Evolutionary conservation across 2,329 filamentous ascomycete genomes (phyloP).

Genomic region (Cyphellophora europaea): DNA sequence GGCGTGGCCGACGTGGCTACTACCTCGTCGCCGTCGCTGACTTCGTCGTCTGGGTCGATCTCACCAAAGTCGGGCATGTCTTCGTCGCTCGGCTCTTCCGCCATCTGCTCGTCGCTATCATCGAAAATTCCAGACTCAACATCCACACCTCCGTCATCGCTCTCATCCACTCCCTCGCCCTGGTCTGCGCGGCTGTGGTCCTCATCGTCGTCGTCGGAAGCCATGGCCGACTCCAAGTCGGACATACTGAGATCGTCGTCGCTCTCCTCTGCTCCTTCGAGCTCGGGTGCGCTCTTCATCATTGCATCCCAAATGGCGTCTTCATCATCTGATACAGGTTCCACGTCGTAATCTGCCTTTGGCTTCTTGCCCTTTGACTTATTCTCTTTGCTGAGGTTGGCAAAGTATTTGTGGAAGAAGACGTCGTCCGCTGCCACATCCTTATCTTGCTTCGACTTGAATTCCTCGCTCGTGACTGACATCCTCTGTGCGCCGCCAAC

Average conservation of each 20-base stretch:
- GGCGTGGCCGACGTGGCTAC: constrained; percentile 42
- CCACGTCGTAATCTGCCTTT: constrained; percentile 29
- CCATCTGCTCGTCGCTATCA: constrained; percentile 46
- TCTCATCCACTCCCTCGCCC: constrained; percentile 39
- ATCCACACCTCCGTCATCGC: constrained; percentile 28
- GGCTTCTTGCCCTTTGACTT: constrained; percentile 41
- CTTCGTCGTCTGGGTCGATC: constrained; percentile 5
- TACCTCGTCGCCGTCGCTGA: constrained; percentile 31
- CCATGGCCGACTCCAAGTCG: constrained; percentile 41
- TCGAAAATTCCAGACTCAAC: constrained; percentile 20
- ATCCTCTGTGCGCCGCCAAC: constrained; percentile 43
- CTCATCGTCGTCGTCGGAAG: constrained; percentile 24
- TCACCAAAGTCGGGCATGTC: constrained; percentile 37
- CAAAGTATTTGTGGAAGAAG: constrained; percentile 98
- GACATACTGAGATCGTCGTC: constrained; percentile 48
- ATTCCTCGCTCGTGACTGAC: constrained; percentile 74
- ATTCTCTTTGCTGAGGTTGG: constrained; percentile 58
- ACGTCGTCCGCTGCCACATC: constrained; percentile 85
- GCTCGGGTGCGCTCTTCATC: constrained; percentile 68
- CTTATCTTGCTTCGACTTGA: constrained; percentile 84
- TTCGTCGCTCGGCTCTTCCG: constrained; percentile 40
- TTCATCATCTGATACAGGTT: constrained; percentile 52
- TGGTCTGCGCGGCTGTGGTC: constrained; percentile 36
- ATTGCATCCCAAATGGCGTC: constrained; percentile 89
- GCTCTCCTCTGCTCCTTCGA: constrained; percentile 56